Evolutionary conservation across 371 early-diverging fungal genomes (phyloP).

Genomic region (Circinella minor): DNA sequence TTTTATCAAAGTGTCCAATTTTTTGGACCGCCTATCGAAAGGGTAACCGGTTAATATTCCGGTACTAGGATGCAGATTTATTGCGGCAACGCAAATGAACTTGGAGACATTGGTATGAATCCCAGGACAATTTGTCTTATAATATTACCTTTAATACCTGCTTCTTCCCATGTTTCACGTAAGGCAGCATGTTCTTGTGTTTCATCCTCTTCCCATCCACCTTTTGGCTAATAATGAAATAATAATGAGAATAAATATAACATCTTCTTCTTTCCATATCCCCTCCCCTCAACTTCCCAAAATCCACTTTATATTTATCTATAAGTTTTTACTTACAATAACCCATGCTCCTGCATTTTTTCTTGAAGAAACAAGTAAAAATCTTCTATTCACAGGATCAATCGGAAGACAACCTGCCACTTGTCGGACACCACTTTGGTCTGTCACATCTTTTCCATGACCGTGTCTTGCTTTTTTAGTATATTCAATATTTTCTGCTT

Average conservation of each 20-base stretch:
- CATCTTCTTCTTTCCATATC: too few relatives aligned
- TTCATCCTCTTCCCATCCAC: slow-evolving; percentile 74
- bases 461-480: slow-evolving; percentile 51
- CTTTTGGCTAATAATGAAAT: slow-evolving; percentile 53
- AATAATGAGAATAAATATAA: not conserved
- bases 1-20: too few relatives aligned
- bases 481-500: slow-evolving; percentile 28
- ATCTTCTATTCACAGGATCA: slow-evolving; percentile 51
- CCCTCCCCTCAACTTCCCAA: too few relatives aligned
- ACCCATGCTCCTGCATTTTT: slow-evolving; percentile 62
- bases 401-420: slow-evolving; percentile 69
- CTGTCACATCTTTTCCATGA: slow-evolving; percentile 39
- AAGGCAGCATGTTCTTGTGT: slow-evolving; percentile 67
- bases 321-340: slow-evolving; percentile 36
- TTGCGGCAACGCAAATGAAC: too few relatives aligned
- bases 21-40: too few relatives aligned
- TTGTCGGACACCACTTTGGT: slow-evolving; percentile 45
- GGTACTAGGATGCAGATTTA: too few relatives aligned
- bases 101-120: too few relatives aligned
- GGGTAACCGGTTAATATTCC: too few relatives aligned
- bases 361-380: slow-evolving; percentile 58
- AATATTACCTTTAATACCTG: slow-evolving; percentile 61
- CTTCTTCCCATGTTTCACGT: slow-evolving; percentile 75
- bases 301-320: not conserved
- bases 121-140: slow-evolving; percentile 53